These are phyloP conservation scores for Aspergillus sclerotialis DNA, from an alignment of 2,329 filamentous ascomycete genomes.

Conservation along the genomic window DNA sequence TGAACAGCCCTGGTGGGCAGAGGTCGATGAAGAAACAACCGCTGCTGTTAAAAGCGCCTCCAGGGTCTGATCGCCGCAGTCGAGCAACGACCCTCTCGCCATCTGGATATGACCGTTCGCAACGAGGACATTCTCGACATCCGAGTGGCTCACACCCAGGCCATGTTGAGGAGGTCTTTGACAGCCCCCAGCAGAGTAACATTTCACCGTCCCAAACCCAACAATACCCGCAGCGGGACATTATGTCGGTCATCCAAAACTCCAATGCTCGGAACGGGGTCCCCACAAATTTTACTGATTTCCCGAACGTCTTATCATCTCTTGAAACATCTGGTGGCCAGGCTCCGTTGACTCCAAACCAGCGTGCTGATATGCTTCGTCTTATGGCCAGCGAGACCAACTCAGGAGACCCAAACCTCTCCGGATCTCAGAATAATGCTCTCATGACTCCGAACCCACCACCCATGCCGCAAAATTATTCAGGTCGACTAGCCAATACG, in stretches of 20 bases:
- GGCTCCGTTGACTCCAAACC: constrained; percentile 36
- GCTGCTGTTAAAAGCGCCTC: constrained; percentile 41
- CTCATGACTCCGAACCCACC: constrained; percentile 50
- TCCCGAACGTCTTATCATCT: constrained; percentile 39
- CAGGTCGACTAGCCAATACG: constrained; percentile 53
- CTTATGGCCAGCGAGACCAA: constrained; percentile 42
- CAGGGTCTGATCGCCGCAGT: constrained; percentile 16
- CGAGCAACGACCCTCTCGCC: constrained; percentile 34
- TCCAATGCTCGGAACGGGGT: constrained; percentile 38
- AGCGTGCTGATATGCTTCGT: constrained; percentile 43
- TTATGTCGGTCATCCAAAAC: constrained; percentile 44
- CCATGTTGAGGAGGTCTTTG: constrained; percentile 40
- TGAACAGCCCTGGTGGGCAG: constrained; percentile 28
- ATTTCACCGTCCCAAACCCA: constrained; percentile 12
- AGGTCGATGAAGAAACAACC: constrained; percentile 41
- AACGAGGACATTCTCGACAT: constrained; percentile 23
- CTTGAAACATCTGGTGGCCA: constrained; percentile 38
- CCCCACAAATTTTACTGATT: constrained; percentile 34
- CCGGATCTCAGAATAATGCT: constrained; percentile 46
- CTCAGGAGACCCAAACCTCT: constrained; percentile 31
- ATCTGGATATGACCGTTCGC: constrained; percentile 25
- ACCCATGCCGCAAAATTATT: constrained; percentile 45
- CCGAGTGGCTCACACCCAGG: constrained; percentile 24
- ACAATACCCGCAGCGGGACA: constrained; percentile 34
- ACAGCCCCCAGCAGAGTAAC: constrained; percentile 26